Base-by-base conservation (phyloP, 768 basidiomycete species). In the Termitomyces sp. region DNA sequence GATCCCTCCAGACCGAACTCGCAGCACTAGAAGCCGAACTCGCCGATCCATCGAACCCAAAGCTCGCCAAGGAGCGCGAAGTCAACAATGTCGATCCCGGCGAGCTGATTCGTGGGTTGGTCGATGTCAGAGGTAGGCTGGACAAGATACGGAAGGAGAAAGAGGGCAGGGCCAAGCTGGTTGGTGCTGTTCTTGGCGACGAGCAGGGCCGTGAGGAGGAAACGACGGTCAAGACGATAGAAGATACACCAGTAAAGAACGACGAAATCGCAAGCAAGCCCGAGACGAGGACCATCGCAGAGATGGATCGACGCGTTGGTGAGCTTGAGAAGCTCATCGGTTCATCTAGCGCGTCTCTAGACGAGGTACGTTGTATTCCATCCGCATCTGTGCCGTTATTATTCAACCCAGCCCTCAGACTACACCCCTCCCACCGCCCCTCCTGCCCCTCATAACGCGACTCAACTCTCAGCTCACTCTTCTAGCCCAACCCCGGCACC, bases 401-500 rank as follows among this genome's bases (percentile, higher is more conserved):
- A n/a, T n/a, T n/a, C n/a, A 14, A 41, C 45, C 32, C 15, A 44
- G 21, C 41, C 17, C 28, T 10, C 58, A 91, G 89, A 74, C 80
- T 1, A 81, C 88, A 0, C 85, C 86, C 1, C 76, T 93, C 17
- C 87, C 90, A 0, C 79, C 87, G 5, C 90, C 91, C 2, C 76
- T 98, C n/a, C 73, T 97, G 3, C 87, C 91, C 0, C 80, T 90
- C 47, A 78, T 98, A 51, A 81, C 82, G 17, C 83, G 90, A 43
- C 82, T 98, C 43, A 93, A 91, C 64, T 83, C 84, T 21, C 93
- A 97, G 66, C 74, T 98, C 22, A 82, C 85, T 7, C 77, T 98
- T 15, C 83, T 99, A 45, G 91, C 96, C 0, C 94, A 98, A 72
- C 96, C 97, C 0, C 85, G 95, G 15, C 94, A 98, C 65, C 86